Base-by-base conservation (phyloP, 306 rosid genomes). In the Ormosia emarginata region DNA sequence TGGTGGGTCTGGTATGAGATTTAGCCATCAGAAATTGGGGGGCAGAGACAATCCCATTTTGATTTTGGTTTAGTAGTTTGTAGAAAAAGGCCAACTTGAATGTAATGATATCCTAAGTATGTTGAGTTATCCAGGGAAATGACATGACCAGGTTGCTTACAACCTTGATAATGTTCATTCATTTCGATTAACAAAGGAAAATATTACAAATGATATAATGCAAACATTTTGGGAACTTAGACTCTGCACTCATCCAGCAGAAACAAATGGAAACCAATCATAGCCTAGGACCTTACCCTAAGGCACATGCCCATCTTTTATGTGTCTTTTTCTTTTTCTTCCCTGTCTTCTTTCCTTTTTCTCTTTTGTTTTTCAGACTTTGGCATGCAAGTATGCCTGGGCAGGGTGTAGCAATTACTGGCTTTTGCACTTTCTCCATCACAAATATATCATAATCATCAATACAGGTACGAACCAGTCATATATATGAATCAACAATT, bases 1-100 rank as follows among this genome's bases (percentile, higher is more conserved):
- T 76, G 81, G 81, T 83, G 87, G 79, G 87, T 83, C 85, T 75
- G 53, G 63, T 52, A 58, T 43, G 57, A 33, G 18, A 74, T 58
- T 63, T 18, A 34, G 37, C 49, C 30, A 53, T 39, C 53, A 62
- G 36, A 46, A 80, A 80, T 75, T 57, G 80, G 75, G 84, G 73
- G 71, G 71, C 87, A 87, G 50, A 66, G 66, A 74, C 52, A 58
- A 87, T 71, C 79, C 80, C 17, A 71, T 47, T 71, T 67, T 77
- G 83, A 77, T 77, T 72, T 81, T 58, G 85, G 46, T 50, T 72
- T 52, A 14, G 37, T 18, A 34, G 13, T 63, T 55, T 33, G 32
- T 74, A 76, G 58, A 69, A 69, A 83, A 75, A 30, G 13, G 40
- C 71, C 71, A 57, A 43, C 3, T 59, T 81, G 41, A 72, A 66